Evolutionary conservation across 108 stramenopile genomes (phyloP).

Genomic region (Cyclostephanos tholiformis): DNA sequence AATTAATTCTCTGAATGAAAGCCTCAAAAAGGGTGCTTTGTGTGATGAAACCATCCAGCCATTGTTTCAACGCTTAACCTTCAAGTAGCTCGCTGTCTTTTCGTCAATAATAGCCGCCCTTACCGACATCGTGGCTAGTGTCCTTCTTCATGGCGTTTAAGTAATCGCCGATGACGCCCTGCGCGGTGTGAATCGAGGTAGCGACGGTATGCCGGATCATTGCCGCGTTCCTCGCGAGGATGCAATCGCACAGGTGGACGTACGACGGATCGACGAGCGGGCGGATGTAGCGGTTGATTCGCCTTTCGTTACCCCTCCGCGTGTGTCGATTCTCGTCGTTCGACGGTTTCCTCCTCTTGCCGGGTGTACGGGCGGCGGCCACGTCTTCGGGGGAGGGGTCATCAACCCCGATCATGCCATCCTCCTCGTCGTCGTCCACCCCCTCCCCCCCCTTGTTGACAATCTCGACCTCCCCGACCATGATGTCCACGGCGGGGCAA

Average conservation of each 20-base stretch:
- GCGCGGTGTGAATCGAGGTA: conserved; percentile 67
- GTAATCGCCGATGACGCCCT: conserved; percentile 66
- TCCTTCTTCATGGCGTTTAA: conserved; percentile 73
- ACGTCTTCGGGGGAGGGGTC: background rate
- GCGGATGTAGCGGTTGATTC: conserved; percentile 69
- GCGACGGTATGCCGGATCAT: conserved; percentile 69
- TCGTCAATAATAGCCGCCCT: conserved; percentile 25
- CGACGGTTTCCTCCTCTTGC: conserved; percentile 18
- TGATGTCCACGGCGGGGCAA: conserved; percentile 72
- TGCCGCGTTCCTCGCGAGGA: conserved; percentile 69
- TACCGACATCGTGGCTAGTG: conserved; percentile 21
- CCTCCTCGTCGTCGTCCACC: conserved; percentile 3
- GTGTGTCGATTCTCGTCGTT: background rate
- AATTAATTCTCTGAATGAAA: background rate
- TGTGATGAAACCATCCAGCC: background rate
- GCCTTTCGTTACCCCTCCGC: conserved; percentile 40
- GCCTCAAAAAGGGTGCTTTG: background rate
- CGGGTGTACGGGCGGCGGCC: background rate
- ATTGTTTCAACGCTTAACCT: background rate
- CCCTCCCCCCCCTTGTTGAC: conserved; percentile 23
- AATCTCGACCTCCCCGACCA: conserved; percentile 63
- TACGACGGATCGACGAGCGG: conserved; percentile 70
- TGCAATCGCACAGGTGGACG: conserved; percentile 57
- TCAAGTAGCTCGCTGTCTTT: background rate
- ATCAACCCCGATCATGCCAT: background rate